Conservation (phyloP, 202 grass and related monocot species). For the Alloteropsis angusta region DNA sequence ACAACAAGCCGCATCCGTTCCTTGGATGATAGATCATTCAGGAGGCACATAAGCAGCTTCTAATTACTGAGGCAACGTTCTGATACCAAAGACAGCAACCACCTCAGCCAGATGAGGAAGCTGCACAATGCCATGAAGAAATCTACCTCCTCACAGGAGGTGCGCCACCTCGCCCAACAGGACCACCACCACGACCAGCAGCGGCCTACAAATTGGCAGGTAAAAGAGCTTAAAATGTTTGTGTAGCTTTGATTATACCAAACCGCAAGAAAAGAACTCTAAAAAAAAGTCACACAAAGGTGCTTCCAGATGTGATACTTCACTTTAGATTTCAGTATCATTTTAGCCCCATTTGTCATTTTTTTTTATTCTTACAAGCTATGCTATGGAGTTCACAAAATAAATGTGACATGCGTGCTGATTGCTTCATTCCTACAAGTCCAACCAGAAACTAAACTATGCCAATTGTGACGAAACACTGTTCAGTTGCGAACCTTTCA, state of each 20-base stretch:
- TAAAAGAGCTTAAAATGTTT: not conserved
- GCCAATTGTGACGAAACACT: not conserved
- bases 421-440: not conserved
- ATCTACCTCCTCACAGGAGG: constrained; percentile 35
- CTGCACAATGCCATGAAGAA: not conserved
- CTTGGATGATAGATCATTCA: not conserved
- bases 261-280: not conserved
- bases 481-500: not conserved
- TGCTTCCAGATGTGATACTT: not conserved
- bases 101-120: not conserved
- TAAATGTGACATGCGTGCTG: not conserved
- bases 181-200: constrained; percentile 39
- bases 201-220: constrained; percentile 29
- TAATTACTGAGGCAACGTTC: not conserved
- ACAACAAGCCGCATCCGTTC: not conserved
- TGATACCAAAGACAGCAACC: not conserved
- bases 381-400: not conserved
- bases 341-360: not conserved
- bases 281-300: not conserved
- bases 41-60: not conserved
- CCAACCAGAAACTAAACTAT: not conserved
- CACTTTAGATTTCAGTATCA: too few species aligned
- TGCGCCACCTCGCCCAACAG: constrained; percentile 17
- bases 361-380: not conserved
- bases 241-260: not conserved